phyloP scores from a whole-genome alignment of 495 filamentous ascomycete genomes.

The Bacidia rubella region DNA sequence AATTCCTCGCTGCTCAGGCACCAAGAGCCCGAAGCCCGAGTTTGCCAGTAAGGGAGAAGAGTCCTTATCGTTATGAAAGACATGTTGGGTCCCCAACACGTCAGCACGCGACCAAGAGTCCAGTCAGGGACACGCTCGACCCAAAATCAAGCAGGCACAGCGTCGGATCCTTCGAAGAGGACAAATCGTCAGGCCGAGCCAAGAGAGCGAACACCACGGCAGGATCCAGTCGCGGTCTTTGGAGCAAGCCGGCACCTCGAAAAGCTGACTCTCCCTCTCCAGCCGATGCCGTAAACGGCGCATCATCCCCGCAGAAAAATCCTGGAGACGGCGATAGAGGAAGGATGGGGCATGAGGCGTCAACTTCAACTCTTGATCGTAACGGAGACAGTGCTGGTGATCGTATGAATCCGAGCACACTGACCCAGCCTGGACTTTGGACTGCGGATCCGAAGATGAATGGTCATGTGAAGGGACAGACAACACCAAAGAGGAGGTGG shows the following conservation, averaged over 20 bases:
- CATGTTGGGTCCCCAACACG: constrained; percentile 3
- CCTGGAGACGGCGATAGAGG: neutral
- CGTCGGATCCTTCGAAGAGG: constrained; percentile 1
- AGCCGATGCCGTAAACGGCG: neutral
- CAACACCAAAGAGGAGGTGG: constrained; percentile 17
- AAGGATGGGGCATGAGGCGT: neutral
- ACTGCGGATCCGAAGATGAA: constrained; percentile 10
- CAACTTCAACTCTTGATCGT: neutral
- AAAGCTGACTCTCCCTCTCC: neutral
- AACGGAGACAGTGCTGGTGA: constrained; percentile 1
- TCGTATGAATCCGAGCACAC: neutral
- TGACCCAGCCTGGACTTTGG: constrained; percentile 16
- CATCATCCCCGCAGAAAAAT: neutral
- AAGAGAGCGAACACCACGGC: constrained; percentile 6
- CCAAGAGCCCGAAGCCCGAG: constrained; percentile 1
- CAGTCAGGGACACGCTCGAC: neutral
- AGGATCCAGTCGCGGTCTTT: constrained; percentile 10
- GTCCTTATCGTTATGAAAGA: constrained; percentile 14
- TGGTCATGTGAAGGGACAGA: constrained; percentile 10
- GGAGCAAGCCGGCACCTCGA: constrained; percentile 13
- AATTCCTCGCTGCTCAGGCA: constrained; percentile 1
- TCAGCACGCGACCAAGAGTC: constrained; percentile 1
- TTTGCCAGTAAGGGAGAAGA: constrained; percentile 12
- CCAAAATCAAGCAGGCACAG: neutral
- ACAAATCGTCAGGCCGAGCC: neutral